phyloP scores from a whole-genome alignment of 345 rosid species.

The Geranium brycei region DNA sequence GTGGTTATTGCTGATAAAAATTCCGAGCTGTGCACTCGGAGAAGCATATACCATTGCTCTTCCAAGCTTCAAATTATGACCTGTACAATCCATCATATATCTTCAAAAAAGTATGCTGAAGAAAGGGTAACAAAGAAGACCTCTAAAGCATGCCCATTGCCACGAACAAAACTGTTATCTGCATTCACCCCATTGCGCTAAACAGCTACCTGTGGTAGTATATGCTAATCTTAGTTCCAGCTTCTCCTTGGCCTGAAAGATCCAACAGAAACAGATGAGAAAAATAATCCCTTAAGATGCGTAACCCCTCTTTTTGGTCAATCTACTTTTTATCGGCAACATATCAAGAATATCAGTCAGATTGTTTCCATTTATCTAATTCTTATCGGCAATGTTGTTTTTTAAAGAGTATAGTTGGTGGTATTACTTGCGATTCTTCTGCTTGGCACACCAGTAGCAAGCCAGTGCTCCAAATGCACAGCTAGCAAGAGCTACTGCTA shows the following conservation, averaged over 20 bases:
- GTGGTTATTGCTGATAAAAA: too few species aligned
- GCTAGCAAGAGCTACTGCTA: conserved; percentile 94
- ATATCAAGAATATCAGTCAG: too few species aligned
- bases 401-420: conserved; percentile 76
- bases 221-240: conserved; percentile 35
- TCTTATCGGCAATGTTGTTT: conserved; percentile 23
- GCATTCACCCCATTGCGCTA: conserved; percentile 11
- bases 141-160: conserved; percentile 12
- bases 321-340: too few species aligned
- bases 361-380: conserved; percentile 12
- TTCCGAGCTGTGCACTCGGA: neutral
- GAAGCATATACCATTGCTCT: neutral
- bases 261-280: conserved; percentile 33
- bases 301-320: conserved; percentile 10
- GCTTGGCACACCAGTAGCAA: conserved; percentile 91
- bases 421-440: conserved; percentile 90
- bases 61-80: conserved; percentile 10
- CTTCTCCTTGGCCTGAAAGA: conserved; percentile 74
- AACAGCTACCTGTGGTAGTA: conserved; percentile 13
- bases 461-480: conserved; percentile 95
- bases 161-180: conserved; percentile 13
- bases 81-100: too few species aligned
- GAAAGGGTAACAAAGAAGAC: conserved; percentile 18
- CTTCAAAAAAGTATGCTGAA: conserved; percentile 6
- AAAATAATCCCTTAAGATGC: conserved; percentile 13